Base-by-base conservation (phyloP, 1,284 basidiomycete species). In the Anthracocystis panici-leucophaei region DNA sequence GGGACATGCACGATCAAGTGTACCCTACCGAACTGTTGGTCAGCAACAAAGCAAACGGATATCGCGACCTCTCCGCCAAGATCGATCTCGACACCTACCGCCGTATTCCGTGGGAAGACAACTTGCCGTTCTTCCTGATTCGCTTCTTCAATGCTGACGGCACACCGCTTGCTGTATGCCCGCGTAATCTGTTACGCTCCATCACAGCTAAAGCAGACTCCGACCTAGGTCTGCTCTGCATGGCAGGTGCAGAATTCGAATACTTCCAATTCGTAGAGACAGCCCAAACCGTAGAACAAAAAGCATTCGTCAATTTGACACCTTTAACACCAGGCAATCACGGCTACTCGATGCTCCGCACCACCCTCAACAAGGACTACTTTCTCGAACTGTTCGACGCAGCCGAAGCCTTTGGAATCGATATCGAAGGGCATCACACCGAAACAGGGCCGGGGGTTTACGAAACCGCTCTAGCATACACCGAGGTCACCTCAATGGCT, bases 251-350 rank as follows among this genome's bases (percentile, higher is more conserved):
- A 31, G 95, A 97, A 86, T 97, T 93, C 81, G 95, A 95, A 92
- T 97, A 95, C 87, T 97, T 96, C 86, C 95, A 97, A 87, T 97
- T 94, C 87, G 91, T 71, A 27, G 95, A 97, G 86, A 95, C 92
- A 0, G 89, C 94, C 0, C 87, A 91, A 35, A 90, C 90, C 14
- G 86, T 91, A 1, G 90, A 90, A 10, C 88, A 92, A 75, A 99
- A 99, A 88, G 89, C 89, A 12, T 97, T 92, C 83, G 87, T 87
- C 9, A 87, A 90, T 65, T 88, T 97, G 14, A 88, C 90, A 20
- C 91, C 95, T 5, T 86, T 98, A 41, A 98, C 95, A 0, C 90
- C 93, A 1, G 95, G 95, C 81, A 97, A 85, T 75, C 85, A 86
- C 54, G 85, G 86, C n/a, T 85, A 85, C 57, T 81, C 78, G 31